phyloP scores from a whole-genome alignment of 2,329 filamentous ascomycete genomes.

The Neoscytalidium dimidiatum region DNA sequence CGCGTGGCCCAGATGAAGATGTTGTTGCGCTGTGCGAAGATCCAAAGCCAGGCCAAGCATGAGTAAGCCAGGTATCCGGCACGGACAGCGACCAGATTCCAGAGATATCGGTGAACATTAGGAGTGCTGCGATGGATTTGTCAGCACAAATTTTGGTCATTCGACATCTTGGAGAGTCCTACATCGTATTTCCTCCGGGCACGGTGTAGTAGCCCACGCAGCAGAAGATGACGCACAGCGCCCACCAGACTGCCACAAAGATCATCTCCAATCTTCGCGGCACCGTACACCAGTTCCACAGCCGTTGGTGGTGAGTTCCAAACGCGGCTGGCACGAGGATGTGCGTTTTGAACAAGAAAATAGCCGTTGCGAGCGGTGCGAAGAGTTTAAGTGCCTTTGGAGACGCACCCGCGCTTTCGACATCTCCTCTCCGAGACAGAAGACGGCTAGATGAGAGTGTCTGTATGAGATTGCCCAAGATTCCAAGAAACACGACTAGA shows the following conservation, averaged over 20 bases:
- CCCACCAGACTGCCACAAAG: slow-evolving; percentile 46
- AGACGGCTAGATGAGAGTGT: slow-evolving; percentile 23
- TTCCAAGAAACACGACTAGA: slow-evolving; percentile 36
- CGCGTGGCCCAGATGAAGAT: slow-evolving; percentile 66
- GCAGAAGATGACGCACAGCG: slow-evolving; percentile 47
- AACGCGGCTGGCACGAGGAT: slow-evolving; percentile 48
- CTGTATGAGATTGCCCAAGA: slow-evolving; percentile 31
- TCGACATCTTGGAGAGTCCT: slow-evolving; percentile 20
- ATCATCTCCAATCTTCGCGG: slow-evolving; percentile 51
- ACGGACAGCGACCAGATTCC: slow-evolving; percentile 63
- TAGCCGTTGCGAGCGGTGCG: slow-evolving; percentile 15
- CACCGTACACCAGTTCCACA: slow-evolving; percentile 47
- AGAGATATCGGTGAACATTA: slow-evolving; percentile 39
- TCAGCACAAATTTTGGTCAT: background rate
- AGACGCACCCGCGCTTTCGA: slow-evolving; percentile 19
- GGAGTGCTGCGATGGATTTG: slow-evolving; percentile 28
- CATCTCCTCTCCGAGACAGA: background rate
- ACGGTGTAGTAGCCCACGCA: slow-evolving; percentile 48
- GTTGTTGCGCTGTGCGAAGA: slow-evolving; percentile 69
- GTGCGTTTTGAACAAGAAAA: slow-evolving; percentile 39
- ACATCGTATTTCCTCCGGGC: slow-evolving; percentile 49
- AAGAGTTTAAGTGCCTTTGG: background rate
- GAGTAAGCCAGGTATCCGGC: slow-evolving; percentile 65
- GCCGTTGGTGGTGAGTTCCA: slow-evolving; percentile 43
- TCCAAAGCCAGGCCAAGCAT: slow-evolving; percentile 65